These are phyloP conservation scores for Yamagishiella unicocca DNA, from an alignment of 139 green algal species.

Conservation along the genomic window DNA sequence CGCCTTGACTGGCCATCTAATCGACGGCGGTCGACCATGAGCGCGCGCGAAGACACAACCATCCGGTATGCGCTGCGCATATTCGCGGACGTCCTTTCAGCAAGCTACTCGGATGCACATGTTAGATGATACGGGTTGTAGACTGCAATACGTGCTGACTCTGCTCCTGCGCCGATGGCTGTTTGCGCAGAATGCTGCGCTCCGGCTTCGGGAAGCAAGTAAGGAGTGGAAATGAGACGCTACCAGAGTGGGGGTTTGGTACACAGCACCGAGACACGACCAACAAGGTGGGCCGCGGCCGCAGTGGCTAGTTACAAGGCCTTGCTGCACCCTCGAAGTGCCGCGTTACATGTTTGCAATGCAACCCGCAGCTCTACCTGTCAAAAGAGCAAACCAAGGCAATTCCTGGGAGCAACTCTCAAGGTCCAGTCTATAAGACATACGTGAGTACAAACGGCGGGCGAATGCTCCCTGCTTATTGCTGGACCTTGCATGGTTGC, in stretches of 20 bases:
- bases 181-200: conserved; percentile 31
- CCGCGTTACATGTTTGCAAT: background rate
- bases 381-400: conserved; percentile 61
- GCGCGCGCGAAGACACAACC: conserved; percentile 22
- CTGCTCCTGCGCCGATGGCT: background rate
- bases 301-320: background rate
- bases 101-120: background rate
- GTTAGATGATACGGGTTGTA: no score
- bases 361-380: conserved; percentile 54
- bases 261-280: conserved; percentile 45
- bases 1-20: no score
- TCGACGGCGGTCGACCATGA: no score
- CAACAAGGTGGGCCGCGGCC: conserved; percentile 32
- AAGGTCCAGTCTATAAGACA: conserved; percentile 65
- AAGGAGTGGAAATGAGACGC: conserved; percentile 31
- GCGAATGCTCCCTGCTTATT: background rate
- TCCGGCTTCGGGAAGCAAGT: conserved; percentile 58
- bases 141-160: background rate
- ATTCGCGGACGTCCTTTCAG: background rate
- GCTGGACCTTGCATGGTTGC: background rate
- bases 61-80: background rate
- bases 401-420: conserved; percentile 55
- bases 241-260: conserved; percentile 54
- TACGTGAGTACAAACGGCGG: conserved; percentile 39
- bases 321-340: conserved; percentile 12